Conservation (phyloP, 2,329 filamentous ascomycete genomes). For the Huntiella bhutanensis region DNA sequence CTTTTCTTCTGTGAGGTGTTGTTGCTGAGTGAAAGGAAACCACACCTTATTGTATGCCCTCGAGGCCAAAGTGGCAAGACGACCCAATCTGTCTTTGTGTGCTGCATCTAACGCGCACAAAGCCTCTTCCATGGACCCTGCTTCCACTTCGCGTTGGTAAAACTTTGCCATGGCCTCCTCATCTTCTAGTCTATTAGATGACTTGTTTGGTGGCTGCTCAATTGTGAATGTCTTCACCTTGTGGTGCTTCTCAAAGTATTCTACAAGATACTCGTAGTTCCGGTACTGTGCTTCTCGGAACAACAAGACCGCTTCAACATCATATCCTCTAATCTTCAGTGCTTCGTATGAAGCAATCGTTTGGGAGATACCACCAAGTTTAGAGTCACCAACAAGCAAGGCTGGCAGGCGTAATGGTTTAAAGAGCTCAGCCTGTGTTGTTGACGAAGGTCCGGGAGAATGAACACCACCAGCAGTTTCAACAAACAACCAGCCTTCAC, state of each 20-base stretch:
- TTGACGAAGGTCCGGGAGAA: conserved; percentile 58
- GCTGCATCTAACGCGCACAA: conserved; percentile 31
- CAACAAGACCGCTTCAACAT: conserved; percentile 49
- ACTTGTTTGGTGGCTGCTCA: conserved; percentile 36
- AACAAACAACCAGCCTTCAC: conserved; percentile 44
- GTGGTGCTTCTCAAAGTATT: conserved; percentile 45
- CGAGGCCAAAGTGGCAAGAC: conserved; percentile 40
- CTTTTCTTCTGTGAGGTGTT: conserved; percentile 36
- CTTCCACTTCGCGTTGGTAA: conserved; percentile 31
- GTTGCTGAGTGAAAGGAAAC: conserved; percentile 79
- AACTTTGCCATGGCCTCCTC: conserved; percentile 40
- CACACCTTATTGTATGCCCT: conserved; percentile 50
- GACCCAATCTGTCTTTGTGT: conserved; percentile 36
- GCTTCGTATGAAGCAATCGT: conserved; percentile 70
- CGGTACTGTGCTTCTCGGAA: conserved; percentile 48
- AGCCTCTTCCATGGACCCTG: conserved; percentile 23
- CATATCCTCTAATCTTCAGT: conserved; percentile 57
- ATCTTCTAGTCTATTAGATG: conserved; percentile 26
- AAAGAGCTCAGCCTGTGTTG: conserved; percentile 61
- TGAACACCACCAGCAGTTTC: conserved; percentile 73
- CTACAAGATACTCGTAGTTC: conserved; percentile 46
- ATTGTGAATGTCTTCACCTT: conserved; percentile 38
- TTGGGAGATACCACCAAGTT: conserved; percentile 60
- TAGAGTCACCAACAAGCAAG: conserved; percentile 55
- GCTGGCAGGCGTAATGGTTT: conserved; percentile 53